These are phyloP conservation scores for Grifola frondosa DNA, from an alignment of 1,284 basidiomycete species.

Conservation along the genomic window DNA sequence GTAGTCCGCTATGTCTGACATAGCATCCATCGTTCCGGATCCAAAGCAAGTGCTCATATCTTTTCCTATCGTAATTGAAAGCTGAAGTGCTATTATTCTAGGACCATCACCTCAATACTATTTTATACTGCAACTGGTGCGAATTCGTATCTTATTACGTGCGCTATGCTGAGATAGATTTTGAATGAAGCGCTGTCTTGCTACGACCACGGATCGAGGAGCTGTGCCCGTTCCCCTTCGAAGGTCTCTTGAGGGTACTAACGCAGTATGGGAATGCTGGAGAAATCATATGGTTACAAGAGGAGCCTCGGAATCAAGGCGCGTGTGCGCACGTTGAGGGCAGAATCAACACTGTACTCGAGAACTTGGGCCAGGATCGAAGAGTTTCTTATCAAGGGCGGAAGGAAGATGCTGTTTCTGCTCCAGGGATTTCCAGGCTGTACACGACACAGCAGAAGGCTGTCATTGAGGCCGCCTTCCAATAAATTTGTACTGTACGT, in stretches of 20 bases:
- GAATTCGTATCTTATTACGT: no score
- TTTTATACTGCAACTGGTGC: no score
- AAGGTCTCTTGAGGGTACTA: constrained; percentile 48
- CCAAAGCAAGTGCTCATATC: no score
- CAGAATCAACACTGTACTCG: constrained; percentile 55
- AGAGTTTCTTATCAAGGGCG: constrained; percentile 62
- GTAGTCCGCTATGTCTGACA: no score
- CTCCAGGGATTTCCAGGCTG: constrained; percentile 71
- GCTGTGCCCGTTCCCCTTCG: constrained; percentile 82
- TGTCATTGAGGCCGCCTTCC: constrained; percentile 59
- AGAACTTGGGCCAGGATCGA: constrained; percentile 31
- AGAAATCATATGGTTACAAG: constrained; percentile 76
- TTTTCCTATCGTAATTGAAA: no score
- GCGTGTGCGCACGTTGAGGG: constrained; percentile 67
- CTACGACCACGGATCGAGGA: constrained; percentile 88
- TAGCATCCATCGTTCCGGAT: no score
- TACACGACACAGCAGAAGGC: constrained; percentile 66
- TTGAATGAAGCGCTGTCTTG: no score
- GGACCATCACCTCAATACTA: no score
- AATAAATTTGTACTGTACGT: no score
- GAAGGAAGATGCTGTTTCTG: constrained; percentile 71
- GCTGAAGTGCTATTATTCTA: no score
- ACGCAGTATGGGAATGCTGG: constrained; percentile 40
- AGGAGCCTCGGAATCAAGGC: constrained; percentile 87
- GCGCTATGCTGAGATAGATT: no score